Percentiles rank a stretch among this genome's conserved stretches.
These are phyloP conservation scores for Penicillium verhagenii DNA, from an alignment of 495 filamentous ascomycete genomes.

Conservation along the genomic window DNA sequence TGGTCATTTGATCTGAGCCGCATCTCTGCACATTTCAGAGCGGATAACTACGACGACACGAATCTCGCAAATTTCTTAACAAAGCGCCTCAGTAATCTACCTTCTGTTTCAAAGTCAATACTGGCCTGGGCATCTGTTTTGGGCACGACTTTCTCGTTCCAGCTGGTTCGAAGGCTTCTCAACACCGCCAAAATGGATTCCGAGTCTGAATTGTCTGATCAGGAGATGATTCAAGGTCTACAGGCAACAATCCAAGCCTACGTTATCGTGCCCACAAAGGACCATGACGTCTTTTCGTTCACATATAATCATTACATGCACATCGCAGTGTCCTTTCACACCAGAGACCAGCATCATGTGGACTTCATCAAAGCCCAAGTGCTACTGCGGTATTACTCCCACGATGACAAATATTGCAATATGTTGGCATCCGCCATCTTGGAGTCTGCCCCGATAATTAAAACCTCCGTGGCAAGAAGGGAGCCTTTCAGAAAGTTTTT, in stretches of 20 bases:
- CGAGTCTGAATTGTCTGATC: slow-evolving; percentile 1
- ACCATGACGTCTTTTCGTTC: slow-evolving; percentile 65
- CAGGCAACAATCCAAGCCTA: slow-evolving; percentile 64
- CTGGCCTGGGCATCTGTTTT: slow-evolving; percentile 72
- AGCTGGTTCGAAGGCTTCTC: slow-evolving; percentile 61
- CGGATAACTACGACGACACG: slow-evolving; percentile 59
- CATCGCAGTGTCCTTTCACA: slow-evolving; percentile 57
- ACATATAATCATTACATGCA: slow-evolving; percentile 63
- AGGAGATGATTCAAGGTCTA: slow-evolving; percentile 57
- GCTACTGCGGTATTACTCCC: slow-evolving; percentile 1
- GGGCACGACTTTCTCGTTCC: slow-evolving; percentile 66
- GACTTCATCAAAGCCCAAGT: slow-evolving; percentile 1
- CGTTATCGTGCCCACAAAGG: slow-evolving; percentile 61
- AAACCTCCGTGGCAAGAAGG: background rate
- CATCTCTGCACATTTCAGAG: slow-evolving; percentile 66
- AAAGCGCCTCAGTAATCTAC: slow-evolving; percentile 62
- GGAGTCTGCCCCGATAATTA: slow-evolving; percentile 3
- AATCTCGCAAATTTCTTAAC: slow-evolving; percentile 66
- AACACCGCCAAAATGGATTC: background rate
- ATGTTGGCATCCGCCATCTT: slow-evolving; percentile 6
- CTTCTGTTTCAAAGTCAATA: slow-evolving; percentile 55
- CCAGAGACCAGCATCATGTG: slow-evolving; percentile 42
- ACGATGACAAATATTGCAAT: slow-evolving; percentile 6
- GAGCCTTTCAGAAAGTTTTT: background rate
- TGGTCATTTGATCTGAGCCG: slow-evolving; percentile 70